Conservation (phyloP, 2,329 filamentous ascomycete species). For the Xylogone sp. region DNA sequence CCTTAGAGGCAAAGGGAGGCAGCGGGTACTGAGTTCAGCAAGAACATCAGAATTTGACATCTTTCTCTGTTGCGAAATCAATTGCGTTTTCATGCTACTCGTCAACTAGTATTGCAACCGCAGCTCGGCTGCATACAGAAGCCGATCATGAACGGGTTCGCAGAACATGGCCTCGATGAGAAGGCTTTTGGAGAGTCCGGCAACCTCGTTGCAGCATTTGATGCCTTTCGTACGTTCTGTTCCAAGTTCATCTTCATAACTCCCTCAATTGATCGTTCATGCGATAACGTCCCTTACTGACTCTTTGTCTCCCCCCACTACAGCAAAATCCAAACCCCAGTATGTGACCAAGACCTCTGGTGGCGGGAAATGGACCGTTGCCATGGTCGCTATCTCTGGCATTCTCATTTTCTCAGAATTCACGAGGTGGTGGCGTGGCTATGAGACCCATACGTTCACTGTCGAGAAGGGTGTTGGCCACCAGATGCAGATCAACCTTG, state of each 20-base stretch:
- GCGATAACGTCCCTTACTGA: not conserved
- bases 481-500: slow-evolving; percentile 89
- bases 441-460: slow-evolving; percentile 83
- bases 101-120: not conserved
- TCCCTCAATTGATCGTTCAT: not conserved
- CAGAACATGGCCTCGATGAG: slow-evolving; percentile 68
- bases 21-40: no score
- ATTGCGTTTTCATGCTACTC: not conserved
- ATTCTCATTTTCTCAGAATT: slow-evolving; percentile 77
- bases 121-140: not conserved
- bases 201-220: slow-evolving; percentile 78
- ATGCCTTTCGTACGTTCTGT: slow-evolving; percentile 80
- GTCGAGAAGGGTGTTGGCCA: slow-evolving; percentile 90
- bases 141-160: slow-evolving; percentile 67
- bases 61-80: not conserved
- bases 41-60: not conserved
- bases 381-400: slow-evolving; percentile 70
- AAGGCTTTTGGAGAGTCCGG: slow-evolving; percentile 71
- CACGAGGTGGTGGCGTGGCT: slow-evolving; percentile 76
- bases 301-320: not conserved
- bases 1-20: no score
- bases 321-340: slow-evolving; percentile 93
- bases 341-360: slow-evolving; percentile 81
- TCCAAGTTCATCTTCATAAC: not conserved
- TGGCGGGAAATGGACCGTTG: slow-evolving; percentile 91